Conservation (phyloP, 148 eudicot genomes). For the Cornus kousa region DNA sequence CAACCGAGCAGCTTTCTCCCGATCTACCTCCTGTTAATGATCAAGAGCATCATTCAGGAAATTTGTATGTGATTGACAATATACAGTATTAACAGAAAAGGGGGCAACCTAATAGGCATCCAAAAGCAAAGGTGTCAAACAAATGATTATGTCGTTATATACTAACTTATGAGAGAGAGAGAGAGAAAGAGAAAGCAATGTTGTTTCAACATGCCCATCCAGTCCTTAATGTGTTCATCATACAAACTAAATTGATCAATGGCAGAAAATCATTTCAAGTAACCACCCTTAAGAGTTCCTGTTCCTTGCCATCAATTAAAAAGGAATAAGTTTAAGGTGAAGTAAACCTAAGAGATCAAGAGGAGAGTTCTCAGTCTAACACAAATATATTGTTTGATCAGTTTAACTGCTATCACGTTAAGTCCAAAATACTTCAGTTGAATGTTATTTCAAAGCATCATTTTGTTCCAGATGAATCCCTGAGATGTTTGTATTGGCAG, state of each 20-base stretch:
- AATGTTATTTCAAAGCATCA: too few relatives aligned
- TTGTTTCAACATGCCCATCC: neutral
- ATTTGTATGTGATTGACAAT: neutral
- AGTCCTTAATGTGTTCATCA: neutral
- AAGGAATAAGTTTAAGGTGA: too few relatives aligned
- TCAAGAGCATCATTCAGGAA: neutral
- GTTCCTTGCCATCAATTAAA: too few relatives aligned
- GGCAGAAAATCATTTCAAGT: neutral
- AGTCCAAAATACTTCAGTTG: too few relatives aligned
- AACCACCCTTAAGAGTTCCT: neutral
- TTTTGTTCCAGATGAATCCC: too few relatives aligned
- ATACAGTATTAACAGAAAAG: neutral
- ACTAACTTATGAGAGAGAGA: neutral
- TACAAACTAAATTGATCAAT: neutral
- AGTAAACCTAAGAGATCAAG: too few relatives aligned
- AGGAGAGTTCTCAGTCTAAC: too few relatives aligned
- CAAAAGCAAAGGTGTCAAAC: neutral
- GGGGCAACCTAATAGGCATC: neutral
- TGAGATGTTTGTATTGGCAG: too few relatives aligned
- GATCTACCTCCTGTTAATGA: constrained; percentile 67
- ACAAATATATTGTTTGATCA: too few relatives aligned
- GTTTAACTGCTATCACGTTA: too few relatives aligned
- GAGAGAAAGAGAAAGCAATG: neutral
- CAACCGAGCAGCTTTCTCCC: constrained; percentile 75
- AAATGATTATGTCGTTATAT: neutral